phyloP scores from a whole-genome alignment of 148 eudicot species.

The Vaccinium darrowii region DNA sequence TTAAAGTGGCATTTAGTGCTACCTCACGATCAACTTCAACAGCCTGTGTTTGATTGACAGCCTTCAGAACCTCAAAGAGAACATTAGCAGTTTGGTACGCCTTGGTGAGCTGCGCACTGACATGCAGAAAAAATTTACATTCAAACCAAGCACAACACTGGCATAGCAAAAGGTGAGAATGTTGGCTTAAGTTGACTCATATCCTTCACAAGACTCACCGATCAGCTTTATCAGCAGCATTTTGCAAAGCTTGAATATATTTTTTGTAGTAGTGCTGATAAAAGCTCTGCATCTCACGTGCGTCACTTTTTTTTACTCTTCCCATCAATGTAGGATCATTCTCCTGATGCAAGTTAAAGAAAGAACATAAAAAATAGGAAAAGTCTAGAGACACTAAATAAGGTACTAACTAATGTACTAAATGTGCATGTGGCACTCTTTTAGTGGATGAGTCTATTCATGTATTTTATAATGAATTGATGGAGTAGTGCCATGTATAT shows the following conservation, averaged over 20 bases:
- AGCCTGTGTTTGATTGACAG: conserved; percentile 87
- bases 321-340: conserved; percentile 96
- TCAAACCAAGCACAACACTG: neutral
- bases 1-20: conserved; percentile 18
- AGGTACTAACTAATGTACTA: no score
- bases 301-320: conserved; percentile 96
- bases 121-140: conserved; percentile 10
- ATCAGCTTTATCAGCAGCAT: conserved; percentile 97
- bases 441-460: no score
- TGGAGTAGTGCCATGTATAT: no score
- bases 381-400: no score
- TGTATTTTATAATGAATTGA: no score
- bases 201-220: conserved; percentile 56
- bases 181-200: neutral
- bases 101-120: conserved; percentile 97
- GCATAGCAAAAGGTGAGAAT: neutral
- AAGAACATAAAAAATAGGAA: neutral
- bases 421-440: no score
- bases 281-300: conserved; percentile 99
- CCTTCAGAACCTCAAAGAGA: conserved; percentile 96
- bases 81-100: conserved; percentile 99
- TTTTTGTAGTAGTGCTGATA: conserved; percentile 97
- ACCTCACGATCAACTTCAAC: conserved; percentile 99
- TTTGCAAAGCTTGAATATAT: conserved; percentile 96
- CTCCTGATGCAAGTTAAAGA: conserved; percentile 48